Conservation (phyloP, 148 eudicot species). For the Spergularia marina region DNA sequence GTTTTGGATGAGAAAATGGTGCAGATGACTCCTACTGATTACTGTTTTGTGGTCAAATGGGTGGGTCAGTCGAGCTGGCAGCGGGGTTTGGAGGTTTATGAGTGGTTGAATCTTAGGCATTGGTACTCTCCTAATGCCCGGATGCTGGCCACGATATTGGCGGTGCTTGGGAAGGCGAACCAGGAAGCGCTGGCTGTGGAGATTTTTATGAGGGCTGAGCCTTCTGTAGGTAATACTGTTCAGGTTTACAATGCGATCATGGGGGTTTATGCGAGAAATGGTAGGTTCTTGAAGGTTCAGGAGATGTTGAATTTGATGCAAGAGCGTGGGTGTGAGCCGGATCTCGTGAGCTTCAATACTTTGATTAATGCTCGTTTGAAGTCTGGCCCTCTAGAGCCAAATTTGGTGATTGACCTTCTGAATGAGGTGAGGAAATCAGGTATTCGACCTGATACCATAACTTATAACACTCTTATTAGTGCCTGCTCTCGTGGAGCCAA, state of each 20-base stretch:
- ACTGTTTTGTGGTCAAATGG: constrained; percentile 81
- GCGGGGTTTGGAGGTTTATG: constrained; percentile 84
- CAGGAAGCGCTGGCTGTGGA: constrained; percentile 82
- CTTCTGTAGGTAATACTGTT: constrained; percentile 62
- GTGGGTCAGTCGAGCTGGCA: constrained; percentile 88
- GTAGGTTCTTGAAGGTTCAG: constrained; percentile 70
- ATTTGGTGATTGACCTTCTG: constrained; percentile 66
- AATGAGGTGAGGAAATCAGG: constrained; percentile 76
- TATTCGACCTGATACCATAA: constrained; percentile 83
- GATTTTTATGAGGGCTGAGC: constrained; percentile 65
- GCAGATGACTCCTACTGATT: constrained; percentile 92
- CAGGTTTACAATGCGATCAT: constrained; percentile 98
- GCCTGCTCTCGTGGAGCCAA: constrained; percentile 92
- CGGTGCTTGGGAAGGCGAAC: constrained; percentile 89
- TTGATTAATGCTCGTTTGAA: constrained; percentile 86
- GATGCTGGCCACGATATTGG: constrained; percentile 81
- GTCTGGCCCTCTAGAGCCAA: constrained; percentile 58
- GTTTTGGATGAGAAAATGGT: constrained; percentile 67
- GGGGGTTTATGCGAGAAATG: constrained; percentile 92
- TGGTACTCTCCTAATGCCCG: constrained; percentile 83
- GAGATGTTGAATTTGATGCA: constrained; percentile 77
- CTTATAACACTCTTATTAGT: constrained; percentile 96
- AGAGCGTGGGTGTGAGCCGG: constrained; percentile 78
- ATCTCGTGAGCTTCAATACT: constrained; percentile 91
- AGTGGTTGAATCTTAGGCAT: constrained; percentile 84